phyloP scores from a whole-genome alignment of 2,329 filamentous ascomycete species.

The Zalaria sp. region DNA sequence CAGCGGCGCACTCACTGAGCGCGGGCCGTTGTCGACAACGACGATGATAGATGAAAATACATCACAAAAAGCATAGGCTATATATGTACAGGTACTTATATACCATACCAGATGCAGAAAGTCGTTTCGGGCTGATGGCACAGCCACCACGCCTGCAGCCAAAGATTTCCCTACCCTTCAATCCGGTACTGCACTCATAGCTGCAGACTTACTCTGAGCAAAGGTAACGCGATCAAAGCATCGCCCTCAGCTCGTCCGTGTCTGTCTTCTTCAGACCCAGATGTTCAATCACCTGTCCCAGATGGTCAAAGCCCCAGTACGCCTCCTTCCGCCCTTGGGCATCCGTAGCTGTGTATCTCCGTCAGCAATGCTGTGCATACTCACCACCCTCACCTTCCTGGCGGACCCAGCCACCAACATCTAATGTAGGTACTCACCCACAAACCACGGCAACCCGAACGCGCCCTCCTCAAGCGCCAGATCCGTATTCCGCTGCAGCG shows the following conservation, averaged over 20 bases:
- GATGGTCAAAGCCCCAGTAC: slow-evolving; percentile 48
- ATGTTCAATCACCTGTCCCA: slow-evolving; percentile 40
- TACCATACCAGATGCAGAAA: too few relatives aligned
- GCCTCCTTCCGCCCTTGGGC: slow-evolving; percentile 36
- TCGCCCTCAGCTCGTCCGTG: slow-evolving; percentile 21
- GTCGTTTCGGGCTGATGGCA: too few relatives aligned
- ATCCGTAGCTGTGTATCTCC: slow-evolving; percentile 35
- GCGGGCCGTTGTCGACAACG: slow-evolving; percentile 1
- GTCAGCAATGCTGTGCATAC: slow-evolving; percentile 4
- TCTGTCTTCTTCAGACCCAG: slow-evolving; percentile 33
- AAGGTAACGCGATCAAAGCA: slow-evolving; percentile 15
- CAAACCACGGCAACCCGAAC: slow-evolving; percentile 48
- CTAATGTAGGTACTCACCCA: slow-evolving; percentile 12
- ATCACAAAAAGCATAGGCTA: too few relatives aligned
- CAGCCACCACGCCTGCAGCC: too few relatives aligned
- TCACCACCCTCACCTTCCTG: background rate
- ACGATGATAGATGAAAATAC: too few relatives aligned
- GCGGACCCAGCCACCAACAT: background rate
- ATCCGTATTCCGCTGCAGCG: slow-evolving; percentile 35
- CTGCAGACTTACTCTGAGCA: too few relatives aligned
- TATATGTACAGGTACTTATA: too few relatives aligned
- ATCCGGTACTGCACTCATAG: too few relatives aligned
- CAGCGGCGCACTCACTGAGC: background rate
- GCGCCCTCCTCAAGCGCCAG: slow-evolving; percentile 37
- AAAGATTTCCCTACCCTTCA: too few relatives aligned